These are phyloP conservation scores for Hyaloscypha variabilis DNA, from an alignment of 495 filamentous ascomycete genomes.

Conservation along the genomic window DNA sequence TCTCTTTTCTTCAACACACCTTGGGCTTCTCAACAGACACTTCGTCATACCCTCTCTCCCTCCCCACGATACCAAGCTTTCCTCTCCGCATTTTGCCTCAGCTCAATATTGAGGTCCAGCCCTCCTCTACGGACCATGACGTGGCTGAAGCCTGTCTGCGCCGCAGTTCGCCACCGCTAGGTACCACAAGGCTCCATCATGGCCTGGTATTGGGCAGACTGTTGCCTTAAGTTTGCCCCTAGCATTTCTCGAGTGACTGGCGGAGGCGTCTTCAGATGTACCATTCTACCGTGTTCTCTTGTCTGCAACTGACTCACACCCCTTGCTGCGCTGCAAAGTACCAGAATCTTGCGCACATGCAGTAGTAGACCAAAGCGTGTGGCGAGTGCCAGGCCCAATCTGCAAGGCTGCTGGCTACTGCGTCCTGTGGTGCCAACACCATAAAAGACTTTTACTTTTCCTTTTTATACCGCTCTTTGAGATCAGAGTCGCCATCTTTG, in stretches of 20 bases:
- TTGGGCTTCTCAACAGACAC: too few relatives aligned
- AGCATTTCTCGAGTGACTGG: not conserved
- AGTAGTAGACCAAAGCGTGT: not conserved
- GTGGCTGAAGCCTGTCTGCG: not conserved
- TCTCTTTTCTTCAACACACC: too few relatives aligned
- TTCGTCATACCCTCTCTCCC: not conserved
- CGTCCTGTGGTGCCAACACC: slow-evolving; percentile 10
- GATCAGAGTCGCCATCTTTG: not conserved
- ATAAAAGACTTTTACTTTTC: not conserved
- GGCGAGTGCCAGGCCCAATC: not conserved
- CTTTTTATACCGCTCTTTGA: not conserved
- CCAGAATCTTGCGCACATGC: too few relatives aligned
- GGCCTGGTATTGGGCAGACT: not conserved
- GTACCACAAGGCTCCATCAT: not conserved
- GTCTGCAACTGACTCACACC: not conserved
- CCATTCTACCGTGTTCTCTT: not conserved
- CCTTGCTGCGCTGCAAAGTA: not conserved
- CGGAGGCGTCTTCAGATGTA: not conserved
- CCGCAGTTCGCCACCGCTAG: not conserved
- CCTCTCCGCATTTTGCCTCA: not conserved
- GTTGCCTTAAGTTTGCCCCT: not conserved
- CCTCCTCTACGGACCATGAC: not conserved
- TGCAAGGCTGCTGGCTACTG: not conserved
- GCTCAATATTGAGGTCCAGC: too few relatives aligned
- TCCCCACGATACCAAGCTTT: not conserved